phyloP scores from a whole-genome alignment of 2,329 filamentous ascomycete genomes.

The Neofusicoccum kwambonambiense region DNA sequence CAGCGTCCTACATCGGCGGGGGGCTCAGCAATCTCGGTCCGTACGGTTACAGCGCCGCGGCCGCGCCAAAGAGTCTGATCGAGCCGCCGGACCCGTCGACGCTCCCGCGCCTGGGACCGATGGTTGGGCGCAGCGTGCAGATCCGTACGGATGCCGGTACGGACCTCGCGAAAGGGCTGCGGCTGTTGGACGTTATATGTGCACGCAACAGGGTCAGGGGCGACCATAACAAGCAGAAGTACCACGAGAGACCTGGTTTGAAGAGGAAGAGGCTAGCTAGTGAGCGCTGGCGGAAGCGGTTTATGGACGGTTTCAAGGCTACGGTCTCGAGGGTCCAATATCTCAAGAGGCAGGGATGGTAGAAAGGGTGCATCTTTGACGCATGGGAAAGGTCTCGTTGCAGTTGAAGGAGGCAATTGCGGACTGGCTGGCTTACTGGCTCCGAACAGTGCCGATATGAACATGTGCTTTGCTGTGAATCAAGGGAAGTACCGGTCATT shows the following conservation, averaged over 20 bases:
- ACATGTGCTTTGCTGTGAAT: not conserved
- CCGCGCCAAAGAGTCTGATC: not conserved
- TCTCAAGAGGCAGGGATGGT: constrained; percentile 79
- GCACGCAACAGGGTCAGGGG: constrained; percentile 57
- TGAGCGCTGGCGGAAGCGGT: constrained; percentile 67
- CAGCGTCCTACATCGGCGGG: not conserved
- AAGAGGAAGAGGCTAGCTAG: constrained; percentile 74
- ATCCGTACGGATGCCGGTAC: constrained; percentile 22
- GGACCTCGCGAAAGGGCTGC: constrained; percentile 46
- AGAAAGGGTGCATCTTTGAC: not conserved
- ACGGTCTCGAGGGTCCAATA: constrained; percentile 65
- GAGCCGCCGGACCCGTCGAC: constrained; percentile 18
- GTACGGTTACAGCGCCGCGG: not conserved
- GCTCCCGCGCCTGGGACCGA: constrained; percentile 30
- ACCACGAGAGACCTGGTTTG: constrained; percentile 72
- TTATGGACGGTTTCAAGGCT: constrained; percentile 66
- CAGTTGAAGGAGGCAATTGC: not conserved
- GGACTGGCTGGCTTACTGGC: no score
- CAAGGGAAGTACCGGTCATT: not conserved
- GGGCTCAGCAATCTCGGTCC: not conserved
- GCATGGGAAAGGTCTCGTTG: not conserved
- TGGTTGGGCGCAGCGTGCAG: constrained; percentile 33
- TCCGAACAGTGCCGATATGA: not conserved
- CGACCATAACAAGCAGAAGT: constrained; percentile 61
- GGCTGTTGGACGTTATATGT: constrained; percentile 42